Evolutionary conservation across 2,329 filamentous ascomycete species (phyloP), one percentile per base, ranked within the genome.

Genomic region (Beauveria rudraprayagi): DNA sequence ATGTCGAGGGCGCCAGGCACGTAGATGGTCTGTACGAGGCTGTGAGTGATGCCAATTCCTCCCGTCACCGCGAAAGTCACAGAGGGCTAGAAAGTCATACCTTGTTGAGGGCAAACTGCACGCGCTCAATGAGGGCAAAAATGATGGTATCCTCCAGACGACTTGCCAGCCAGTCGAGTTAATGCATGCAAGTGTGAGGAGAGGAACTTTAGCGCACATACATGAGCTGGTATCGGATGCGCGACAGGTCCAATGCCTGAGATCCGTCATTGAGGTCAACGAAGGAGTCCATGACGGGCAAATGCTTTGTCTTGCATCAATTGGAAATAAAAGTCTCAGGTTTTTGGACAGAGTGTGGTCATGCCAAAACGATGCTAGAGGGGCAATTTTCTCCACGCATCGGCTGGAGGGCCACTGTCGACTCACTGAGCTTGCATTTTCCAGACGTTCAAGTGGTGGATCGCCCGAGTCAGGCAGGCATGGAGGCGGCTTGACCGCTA

Each of bases 81-180:
- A 30, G 14, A 34, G 19, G 3, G 6, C 14, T 10, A 8, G 2
- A 56, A 56, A 19, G 28, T 24, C 50, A 22, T 61, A 74, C 74
- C 71, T 72, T 80, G 78, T 97, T 97, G 66, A 95, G 83, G 4
- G 93, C 91, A 75, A 97, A 99, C 74, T 99, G 94, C n/a, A 93
- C 93, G 46, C 94, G 88, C 77, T 99, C 94, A 70, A 97, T 97
- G 44, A 99, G 81, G 76, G 96, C 90, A 76, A 96, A 97, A 66
- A 91, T 96, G 71, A 99, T 97, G 64, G 93, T 97, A 72, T 99
- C 94, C 78, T 99, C 94, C 19, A 97, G 83, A 22, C 94, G 94
- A 70, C 94, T 99, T 97, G 70, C 28, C 47, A 40, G 19, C 65
- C 55, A 52, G 46, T 61, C 5, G 26, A 61, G 28, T 59, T 43